Evolutionary conservation across 257 asterid species (phyloP).

Genomic region (Ehretia macrophylla): DNA sequence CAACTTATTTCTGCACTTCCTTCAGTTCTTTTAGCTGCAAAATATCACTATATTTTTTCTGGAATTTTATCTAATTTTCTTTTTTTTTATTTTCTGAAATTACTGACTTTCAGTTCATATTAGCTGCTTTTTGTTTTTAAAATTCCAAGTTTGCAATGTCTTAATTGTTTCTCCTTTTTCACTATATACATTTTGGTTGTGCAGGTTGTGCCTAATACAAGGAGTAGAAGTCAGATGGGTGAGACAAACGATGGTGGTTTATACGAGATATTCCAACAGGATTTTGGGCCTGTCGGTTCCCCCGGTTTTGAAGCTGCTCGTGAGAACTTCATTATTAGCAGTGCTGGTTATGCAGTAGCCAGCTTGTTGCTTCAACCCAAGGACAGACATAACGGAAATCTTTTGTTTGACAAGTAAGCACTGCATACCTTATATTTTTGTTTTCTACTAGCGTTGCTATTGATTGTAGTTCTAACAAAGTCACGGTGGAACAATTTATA

Average conservation of each 20-base stretch:
- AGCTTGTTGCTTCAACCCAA: slow-evolving; percentile 99
- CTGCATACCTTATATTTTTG: not conserved
- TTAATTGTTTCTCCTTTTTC: not conserved
- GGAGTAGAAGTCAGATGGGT: slow-evolving; percentile 99
- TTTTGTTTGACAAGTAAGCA: slow-evolving; percentile 89
- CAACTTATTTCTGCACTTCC: no score
- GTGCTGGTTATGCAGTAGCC: slow-evolving; percentile 99
- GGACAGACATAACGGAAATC: slow-evolving; percentile 99
- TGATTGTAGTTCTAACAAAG: no score
- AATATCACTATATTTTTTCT: no score
- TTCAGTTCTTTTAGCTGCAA: no score
- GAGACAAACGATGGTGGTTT: slow-evolving; percentile 99
- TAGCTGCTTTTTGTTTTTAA: not conserved
- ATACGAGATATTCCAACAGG: slow-evolving; percentile 97
- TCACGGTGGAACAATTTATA: no score
- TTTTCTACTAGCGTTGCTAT: not conserved
- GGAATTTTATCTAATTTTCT: no score
- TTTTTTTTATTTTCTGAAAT: no score
- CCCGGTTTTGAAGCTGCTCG: slow-evolving; percentile 97
- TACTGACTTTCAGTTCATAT: not conserved
- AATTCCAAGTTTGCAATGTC: not conserved
- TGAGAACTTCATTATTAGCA: slow-evolving; percentile 89
- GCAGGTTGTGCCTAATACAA: slow-evolving; percentile 94
- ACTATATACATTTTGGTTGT: slow-evolving; percentile 3
- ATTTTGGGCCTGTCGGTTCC: slow-evolving; percentile 97